Percentiles rank a stretch among this genome's conserved stretches.
These are phyloP conservation scores for Saksenaea vasiformis DNA, from an alignment of 371 early-diverging fungal genomes.

Conservation along the genomic window DNA sequence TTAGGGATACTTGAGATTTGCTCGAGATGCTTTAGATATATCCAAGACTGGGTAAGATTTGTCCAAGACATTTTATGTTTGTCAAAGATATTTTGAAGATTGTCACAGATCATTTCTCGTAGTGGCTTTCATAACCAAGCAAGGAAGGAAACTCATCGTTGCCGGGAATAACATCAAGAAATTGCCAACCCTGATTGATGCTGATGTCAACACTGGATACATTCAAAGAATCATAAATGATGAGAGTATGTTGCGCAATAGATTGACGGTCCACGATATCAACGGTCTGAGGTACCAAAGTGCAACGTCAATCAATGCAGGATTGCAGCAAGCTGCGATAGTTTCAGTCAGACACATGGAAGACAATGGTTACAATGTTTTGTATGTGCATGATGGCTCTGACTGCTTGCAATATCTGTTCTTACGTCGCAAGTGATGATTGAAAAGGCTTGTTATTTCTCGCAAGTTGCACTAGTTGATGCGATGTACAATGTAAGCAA, in stretches of 20 bases:
- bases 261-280: background rate
- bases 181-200: background rate
- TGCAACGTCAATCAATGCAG: background rate
- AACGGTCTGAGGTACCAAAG: background rate
- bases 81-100: too few relatives aligned
- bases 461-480: slow-evolving; percentile 5
- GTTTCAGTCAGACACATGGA: background rate
- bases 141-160: background rate
- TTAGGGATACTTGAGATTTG: too few relatives aligned
- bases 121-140: background rate
- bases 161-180: background rate
- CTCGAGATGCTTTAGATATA: too few relatives aligned
- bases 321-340: background rate
- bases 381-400: background rate
- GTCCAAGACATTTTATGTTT: too few relatives aligned
- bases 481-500: slow-evolving; percentile 14
- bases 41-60: too few relatives aligned
- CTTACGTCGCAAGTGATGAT: slow-evolving; percentile 3
- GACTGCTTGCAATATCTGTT: background rate
- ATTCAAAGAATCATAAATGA: background rate
- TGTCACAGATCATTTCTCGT: too few relatives aligned
- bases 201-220: background rate
- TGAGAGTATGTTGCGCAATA: background rate
- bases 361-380: background rate
- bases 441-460: background rate